Evolutionary conservation across 176 grass and related monocot species (phyloP).

Genomic region (Thalia dealbata): DNA sequence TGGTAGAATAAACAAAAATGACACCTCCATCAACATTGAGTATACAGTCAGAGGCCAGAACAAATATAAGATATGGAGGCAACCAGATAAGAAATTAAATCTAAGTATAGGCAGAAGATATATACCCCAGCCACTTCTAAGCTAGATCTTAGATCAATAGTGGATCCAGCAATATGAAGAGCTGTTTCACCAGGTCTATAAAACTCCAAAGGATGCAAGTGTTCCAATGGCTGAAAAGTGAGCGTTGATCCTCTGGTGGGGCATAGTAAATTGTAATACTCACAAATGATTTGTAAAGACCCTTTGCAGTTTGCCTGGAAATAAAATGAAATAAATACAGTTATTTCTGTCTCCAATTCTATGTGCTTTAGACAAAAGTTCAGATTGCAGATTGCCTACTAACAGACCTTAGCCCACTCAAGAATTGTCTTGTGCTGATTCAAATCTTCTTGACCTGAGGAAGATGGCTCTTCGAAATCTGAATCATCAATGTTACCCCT

Average conservation of each 20-base stretch:
- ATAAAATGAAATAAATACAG: not conserved
- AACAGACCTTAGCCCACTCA: slow-evolving; percentile 82
- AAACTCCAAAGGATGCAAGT: slow-evolving; percentile 84
- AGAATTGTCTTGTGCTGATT: slow-evolving; percentile 53
- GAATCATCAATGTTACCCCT: slow-evolving; percentile 43
- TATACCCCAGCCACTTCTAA: slow-evolving; percentile 82
- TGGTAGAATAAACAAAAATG: not conserved
- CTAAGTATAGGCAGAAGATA: slow-evolving; percentile 13
- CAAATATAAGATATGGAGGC: not conserved
- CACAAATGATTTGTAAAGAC: slow-evolving; percentile 78
- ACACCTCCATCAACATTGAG: not conserved
- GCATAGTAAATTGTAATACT: slow-evolving; percentile 74
- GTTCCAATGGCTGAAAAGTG: slow-evolving; percentile 90
- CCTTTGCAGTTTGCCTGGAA: slow-evolving; percentile 79
- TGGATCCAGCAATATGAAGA: slow-evolving; percentile 92
- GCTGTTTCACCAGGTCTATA: slow-evolving; percentile 80
- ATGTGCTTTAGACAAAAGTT: not conserved
- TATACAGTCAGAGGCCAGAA: not conserved
- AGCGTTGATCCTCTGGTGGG: slow-evolving; percentile 72
- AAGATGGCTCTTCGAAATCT: slow-evolving; percentile 80
- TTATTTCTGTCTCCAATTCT: not conserved
- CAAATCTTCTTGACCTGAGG: slow-evolving; percentile 63
- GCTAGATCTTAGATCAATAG: slow-evolving; percentile 76
- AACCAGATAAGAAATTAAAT: slow-evolving; percentile 1
- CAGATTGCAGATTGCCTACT: not conserved